phyloP scores from a whole-genome alignment of 2,329 filamentous ascomycete species.

The Penicillium crustosum region DNA sequence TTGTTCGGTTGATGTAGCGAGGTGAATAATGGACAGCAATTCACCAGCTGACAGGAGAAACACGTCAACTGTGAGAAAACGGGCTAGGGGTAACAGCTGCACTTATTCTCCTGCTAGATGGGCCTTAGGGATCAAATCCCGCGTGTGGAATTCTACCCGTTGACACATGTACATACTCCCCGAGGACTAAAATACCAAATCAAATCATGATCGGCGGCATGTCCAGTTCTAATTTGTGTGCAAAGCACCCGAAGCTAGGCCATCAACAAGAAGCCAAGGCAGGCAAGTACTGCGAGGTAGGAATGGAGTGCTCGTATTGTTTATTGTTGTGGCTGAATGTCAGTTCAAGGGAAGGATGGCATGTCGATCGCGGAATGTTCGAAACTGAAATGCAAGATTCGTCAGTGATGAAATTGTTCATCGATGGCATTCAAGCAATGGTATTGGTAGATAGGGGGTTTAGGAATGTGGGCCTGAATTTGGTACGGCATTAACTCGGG shows the following conservation, averaged over 20 bases:
- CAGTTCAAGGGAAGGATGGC: not conserved
- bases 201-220: not conserved
- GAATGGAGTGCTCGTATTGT: not conserved
- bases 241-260: not conserved
- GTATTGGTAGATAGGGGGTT: not conserved
- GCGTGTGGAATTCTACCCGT: constrained; percentile 11
- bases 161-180: not conserved
- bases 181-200: not conserved
- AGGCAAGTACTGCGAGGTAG: not conserved
- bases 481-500: too few species aligned
- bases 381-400: not conserved
- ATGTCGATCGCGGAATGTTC: constrained; percentile 10
- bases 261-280: not conserved
- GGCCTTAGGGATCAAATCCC: constrained; percentile 11
- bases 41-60: not conserved
- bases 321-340: constrained; percentile 2
- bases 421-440: not conserved
- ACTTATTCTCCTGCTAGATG: constrained; percentile 16
- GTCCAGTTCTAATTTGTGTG: not conserved
- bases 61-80: not conserved
- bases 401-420: not conserved
- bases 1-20: not conserved
- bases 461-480: constrained; percentile 1
- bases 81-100: constrained; percentile 6
- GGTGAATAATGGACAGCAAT: not conserved